Evolutionary conservation across 345 rosid species (phyloP), one percentile per base, ranked within the genome.

Genomic region (Hirschfeldia incana): DNA sequence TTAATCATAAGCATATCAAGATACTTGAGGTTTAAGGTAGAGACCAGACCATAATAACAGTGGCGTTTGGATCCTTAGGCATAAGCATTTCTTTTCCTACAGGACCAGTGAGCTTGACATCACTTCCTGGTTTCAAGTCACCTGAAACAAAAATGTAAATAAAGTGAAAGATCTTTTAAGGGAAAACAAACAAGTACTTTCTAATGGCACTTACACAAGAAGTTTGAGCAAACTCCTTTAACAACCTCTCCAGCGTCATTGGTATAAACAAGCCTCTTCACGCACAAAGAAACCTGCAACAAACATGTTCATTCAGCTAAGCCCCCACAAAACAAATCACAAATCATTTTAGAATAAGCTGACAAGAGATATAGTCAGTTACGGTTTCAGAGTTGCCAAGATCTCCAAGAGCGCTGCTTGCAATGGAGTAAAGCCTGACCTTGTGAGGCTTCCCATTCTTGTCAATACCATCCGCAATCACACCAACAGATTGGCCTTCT

Each of bases 151-250:
- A 46, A 30, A 53, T 15, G 62, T 46, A 28, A 10, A 51, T 5
- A 62, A 29, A 4, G 44, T 51, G 49, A 69, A 42, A 42, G 29
- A 73, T 15, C 17, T 17, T 3, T 4, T 1, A 32, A 27, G 26
- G 7, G 9, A 37, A 8, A 37, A 15, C 59, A 16, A 53, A 10
- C 16, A 16, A 51, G 9, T 27, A 58, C 39, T 13, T 27, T 65
- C 11, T 42, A 51, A 7, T 10, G 21, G 29, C 10, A 53, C 92
- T 85, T 88, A 92, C 98, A 94, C 86, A 94, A 78, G 90, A 91
- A 94, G 82, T 94, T 94, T 66, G 98, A 94, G 92, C 98, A 94
- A 68, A 92, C 97, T 84, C 97, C 97, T 83, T 94, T 94, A 5
- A 94, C 92, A 32, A 66, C n/a, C 78, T 94, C 98, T 80, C 97